Evolutionary conservation across 2,329 filamentous ascomycete species (phyloP).

Genomic region (Ceratocystis destructans): DNA sequence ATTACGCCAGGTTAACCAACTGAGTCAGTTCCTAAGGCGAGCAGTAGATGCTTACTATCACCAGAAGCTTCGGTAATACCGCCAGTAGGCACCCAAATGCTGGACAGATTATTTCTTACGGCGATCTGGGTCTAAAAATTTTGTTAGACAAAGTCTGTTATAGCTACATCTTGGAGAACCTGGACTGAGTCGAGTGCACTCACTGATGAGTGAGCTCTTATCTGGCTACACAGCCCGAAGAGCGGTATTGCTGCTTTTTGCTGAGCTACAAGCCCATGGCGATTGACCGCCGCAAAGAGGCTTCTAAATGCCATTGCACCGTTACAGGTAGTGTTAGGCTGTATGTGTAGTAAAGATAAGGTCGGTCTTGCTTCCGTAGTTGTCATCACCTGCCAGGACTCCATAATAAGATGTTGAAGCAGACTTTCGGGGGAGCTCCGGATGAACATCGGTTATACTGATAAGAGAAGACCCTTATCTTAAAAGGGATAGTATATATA

Average conservation of each 20-base stretch:
- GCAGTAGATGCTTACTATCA: conserved; percentile 32
- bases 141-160: conserved; percentile 1
- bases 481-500: too few relatives aligned
- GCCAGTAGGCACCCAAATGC: conserved; percentile 66
- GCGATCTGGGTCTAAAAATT: conserved; percentile 6
- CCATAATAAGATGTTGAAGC: not conserved
- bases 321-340: not conserved
- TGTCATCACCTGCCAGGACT: not conserved
- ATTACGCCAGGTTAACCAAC: not conserved
- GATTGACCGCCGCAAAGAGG: not conserved
- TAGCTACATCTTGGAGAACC: not conserved
- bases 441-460: too few relatives aligned
- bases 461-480: too few relatives aligned
- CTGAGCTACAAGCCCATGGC: not conserved
- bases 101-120: conserved; percentile 38
- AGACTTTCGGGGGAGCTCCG: too few relatives aligned
- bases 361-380: not conserved
- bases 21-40: not conserved
- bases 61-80: conserved; percentile 46
- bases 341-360: not conserved
- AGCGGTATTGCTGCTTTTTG: not conserved
- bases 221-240: conserved; percentile 5
- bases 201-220: conserved; percentile 15
- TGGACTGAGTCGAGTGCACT: not conserved
- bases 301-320: not conserved